Evolutionary conservation across 2,329 filamentous ascomycete genomes (phyloP), one percentile per base, ranked within the genome.

Genomic region (Pseudocercospora macadamiae): DNA sequence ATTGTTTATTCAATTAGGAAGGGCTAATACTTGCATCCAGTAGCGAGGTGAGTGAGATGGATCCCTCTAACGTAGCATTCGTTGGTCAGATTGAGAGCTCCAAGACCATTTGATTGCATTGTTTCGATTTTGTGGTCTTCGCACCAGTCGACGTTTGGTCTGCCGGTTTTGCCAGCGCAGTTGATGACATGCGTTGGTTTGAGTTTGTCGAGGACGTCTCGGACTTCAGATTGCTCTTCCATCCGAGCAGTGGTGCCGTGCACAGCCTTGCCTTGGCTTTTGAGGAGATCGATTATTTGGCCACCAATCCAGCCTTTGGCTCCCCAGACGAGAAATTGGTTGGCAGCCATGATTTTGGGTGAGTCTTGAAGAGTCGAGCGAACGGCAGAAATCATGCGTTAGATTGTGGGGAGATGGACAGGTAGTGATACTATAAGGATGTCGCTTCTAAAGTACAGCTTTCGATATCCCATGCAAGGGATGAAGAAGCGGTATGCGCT

Each of bases 91-190:
- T 86, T 88, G 64, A 88, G 70, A 32, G 85, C 84, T 54, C 86
- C 86, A 47, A 88, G 82, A 55, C 86, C 86, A 68, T 89, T 89
- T 71, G 83, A 87, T 59, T 86, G 81, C 70, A 89, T 82, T 5
- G 86, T 89, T 55, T 83, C 82, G 73, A 86, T 82, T 75, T 84
- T 87, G 77, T 89, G 82, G 69, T 87, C 84, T 75, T 89, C 87
- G 68, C 86, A 89, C 86, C 86, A 88, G 74, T 89, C 86, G 71
- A 88, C 85, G 64, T 89, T 89, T 62, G 86, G 86, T 21, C 85
- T 80, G 51, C 87, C 86, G 2, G 86, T 89, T 70, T 82, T 85
- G 61, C 86, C 86, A 48, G 86, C 86, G 60, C 82, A 84, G 73
- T 88, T 88, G 51, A 89, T 75, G 56, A 89, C 85, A 68, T 88